A percentile compares a stretch with the other conserved stretches of the same genome.
phyloP scores from a whole-genome alignment of 164 flowering plant species.

The Kalanchoe fedtschenkoi region DNA sequence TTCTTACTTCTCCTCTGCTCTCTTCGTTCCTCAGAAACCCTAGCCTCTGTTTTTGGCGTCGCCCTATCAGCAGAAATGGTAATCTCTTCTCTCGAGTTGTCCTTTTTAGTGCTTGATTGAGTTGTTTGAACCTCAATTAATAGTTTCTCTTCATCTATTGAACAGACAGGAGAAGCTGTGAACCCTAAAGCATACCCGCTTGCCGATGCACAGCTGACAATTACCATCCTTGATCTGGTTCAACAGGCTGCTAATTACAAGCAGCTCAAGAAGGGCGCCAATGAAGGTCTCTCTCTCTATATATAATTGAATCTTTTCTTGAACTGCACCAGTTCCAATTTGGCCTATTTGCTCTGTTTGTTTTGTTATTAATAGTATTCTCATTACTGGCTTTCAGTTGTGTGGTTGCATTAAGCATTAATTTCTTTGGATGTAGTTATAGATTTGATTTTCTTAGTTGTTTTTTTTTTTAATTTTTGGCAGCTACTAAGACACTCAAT shows the following conservation, averaged over 20 bases:
- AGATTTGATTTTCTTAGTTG: too few species aligned
- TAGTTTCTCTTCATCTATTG: background rate
- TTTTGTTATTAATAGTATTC: too few species aligned
- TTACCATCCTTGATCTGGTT: conserved; percentile 48
- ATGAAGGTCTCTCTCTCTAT: too few species aligned
- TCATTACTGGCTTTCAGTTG: too few species aligned
- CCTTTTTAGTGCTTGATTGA: background rate
- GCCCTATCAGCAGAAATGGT: conserved; percentile 11
- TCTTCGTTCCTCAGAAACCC: conserved; percentile 12
- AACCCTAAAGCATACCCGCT: conserved; percentile 58
- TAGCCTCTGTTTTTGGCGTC: conserved; percentile 6
- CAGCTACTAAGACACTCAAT: conserved; percentile 83
- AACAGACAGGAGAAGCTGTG: conserved; percentile 43
- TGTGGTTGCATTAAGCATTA: too few species aligned
- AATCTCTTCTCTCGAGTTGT: conserved; percentile 1
- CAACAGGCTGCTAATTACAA: conserved; percentile 61
- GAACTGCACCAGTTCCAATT: too few species aligned
- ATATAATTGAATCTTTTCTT: background rate
- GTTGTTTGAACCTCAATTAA: background rate
- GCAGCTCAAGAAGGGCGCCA: conserved; percentile 65
- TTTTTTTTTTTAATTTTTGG: background rate
- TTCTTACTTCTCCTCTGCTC: background rate
- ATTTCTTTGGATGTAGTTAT: too few species aligned
- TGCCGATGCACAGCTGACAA: conserved; percentile 45
- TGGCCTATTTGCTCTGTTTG: background rate